Percentiles rank a stretch among this genome's conserved stretches.
Evolutionary conservation across 1,139 yeast species (phyloP).

Genomic region (Candida sp.): DNA sequence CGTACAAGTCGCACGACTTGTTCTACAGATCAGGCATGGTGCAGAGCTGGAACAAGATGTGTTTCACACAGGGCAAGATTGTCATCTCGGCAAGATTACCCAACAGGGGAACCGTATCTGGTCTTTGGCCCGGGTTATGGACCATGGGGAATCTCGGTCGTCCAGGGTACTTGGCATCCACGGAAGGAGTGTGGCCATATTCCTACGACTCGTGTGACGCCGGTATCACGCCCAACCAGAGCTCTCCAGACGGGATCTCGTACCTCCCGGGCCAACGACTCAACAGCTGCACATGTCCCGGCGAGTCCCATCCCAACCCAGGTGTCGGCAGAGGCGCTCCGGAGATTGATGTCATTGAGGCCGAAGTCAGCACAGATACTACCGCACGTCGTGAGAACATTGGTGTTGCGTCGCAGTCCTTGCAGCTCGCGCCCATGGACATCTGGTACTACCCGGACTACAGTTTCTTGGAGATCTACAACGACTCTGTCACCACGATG

Average conservation of each 20-base stretch:
- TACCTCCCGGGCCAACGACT: conserved; percentile 80
- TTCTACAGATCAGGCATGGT: conserved; percentile 86
- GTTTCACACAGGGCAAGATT: conserved; percentile 77
- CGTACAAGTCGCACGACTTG: conserved; percentile 69
- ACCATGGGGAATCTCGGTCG: conserved; percentile 86
- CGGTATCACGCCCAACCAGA: conserved; percentile 88
- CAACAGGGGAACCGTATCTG: conserved; percentile 73
- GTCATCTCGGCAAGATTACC: conserved; percentile 78
- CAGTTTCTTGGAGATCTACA: conserved; percentile 67
- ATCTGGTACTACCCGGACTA: conserved; percentile 88
- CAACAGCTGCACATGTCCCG: conserved; percentile 71
- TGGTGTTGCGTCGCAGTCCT: conserved; percentile 82
- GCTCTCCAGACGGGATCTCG: conserved; percentile 80
- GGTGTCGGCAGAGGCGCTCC: conserved; percentile 92
- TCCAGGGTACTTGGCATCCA: conserved; percentile 78
- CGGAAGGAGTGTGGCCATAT: conserved; percentile 93
- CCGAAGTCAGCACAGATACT: conserved; percentile 54
- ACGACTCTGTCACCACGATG: conserved; percentile 65
- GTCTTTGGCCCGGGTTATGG: conserved; percentile 95
- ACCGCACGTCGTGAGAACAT: conserved; percentile 26
- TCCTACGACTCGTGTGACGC: conserved; percentile 85
- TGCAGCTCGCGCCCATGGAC: conserved; percentile 86
- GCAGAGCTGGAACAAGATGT: conserved; percentile 83
- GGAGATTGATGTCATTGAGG: conserved; percentile 87
- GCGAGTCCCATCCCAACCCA: conserved; percentile 78